These are phyloP conservation scores for Suillus alpinus DNA, from an alignment of 768 basidiomycete species.

Conservation along the genomic window DNA sequence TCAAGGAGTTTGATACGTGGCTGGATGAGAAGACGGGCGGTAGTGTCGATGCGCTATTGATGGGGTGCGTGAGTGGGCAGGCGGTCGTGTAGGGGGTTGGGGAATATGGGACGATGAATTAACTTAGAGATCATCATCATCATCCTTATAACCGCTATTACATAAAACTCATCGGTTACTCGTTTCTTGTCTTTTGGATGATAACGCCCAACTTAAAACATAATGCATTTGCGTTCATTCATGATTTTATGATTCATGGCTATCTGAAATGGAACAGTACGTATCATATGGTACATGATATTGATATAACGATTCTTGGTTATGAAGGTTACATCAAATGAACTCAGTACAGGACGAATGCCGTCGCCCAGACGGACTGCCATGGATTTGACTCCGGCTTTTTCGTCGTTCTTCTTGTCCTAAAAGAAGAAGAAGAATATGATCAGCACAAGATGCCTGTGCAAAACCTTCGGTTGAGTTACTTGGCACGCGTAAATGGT, in stretches of 20 bases:
- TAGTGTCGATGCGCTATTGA: slow-evolving; percentile 62
- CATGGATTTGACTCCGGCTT: neutral
- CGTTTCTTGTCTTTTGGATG: neutral
- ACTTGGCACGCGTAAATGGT: neutral
- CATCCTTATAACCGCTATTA: neutral
- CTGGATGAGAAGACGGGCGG: slow-evolving; percentile 60
- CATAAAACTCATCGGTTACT: neutral
- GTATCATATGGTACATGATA: neutral
- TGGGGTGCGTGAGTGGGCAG: slow-evolving; percentile 72
- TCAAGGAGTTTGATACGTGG: slow-evolving; percentile 75
- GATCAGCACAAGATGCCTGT: neutral
- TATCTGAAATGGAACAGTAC: neutral
- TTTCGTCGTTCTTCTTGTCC: neutral
- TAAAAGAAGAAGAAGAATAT: neutral
- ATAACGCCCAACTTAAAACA: neutral
- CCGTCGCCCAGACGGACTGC: neutral
- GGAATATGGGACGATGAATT: neutral
- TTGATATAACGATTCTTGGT: neutral
- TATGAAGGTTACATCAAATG: neutral
- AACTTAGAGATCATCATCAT: neutral
- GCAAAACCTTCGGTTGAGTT: neutral
- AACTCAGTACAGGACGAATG: neutral
- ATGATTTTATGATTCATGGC: neutral
- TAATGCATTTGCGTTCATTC: neutral
- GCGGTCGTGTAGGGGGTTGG: slow-evolving; percentile 32